Conservation (phyloP, 331 rosid genomes). For the Pyracantha coccinea region DNA sequence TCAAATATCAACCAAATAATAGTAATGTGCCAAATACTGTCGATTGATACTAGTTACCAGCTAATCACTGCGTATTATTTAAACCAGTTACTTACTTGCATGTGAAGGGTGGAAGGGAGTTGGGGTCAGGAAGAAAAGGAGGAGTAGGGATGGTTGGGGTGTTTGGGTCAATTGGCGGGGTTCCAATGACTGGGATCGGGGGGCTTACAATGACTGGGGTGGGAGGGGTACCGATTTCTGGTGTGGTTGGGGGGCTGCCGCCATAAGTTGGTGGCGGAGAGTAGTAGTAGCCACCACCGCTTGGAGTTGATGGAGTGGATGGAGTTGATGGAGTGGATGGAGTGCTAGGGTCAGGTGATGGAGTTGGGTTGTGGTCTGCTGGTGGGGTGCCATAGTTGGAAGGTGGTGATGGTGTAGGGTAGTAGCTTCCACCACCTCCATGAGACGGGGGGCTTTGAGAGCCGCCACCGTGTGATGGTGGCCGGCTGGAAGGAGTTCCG, state of each 20-base stretch:
- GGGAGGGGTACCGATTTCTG: conserved; percentile 37
- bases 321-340: conserved; percentile 49
- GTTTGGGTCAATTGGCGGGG: conserved; percentile 20
- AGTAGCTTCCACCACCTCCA: conserved; percentile 34
- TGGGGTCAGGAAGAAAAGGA: conserved; percentile 65
- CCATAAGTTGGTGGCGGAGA: conserved; percentile 43
- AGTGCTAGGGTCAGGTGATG: conserved; percentile 5
- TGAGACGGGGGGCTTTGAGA: conserved; percentile 36
- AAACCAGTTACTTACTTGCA: conserved; percentile 68
- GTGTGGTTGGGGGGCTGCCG: conserved; percentile 24
- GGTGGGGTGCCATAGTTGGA: conserved; percentile 3
- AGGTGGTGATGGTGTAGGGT: conserved; percentile 33
- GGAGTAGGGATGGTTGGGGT: conserved; percentile 39
- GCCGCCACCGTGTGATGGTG: conserved; percentile 36
- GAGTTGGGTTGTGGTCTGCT: not conserved
- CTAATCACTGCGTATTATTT: not conserved
- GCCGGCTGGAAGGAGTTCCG: conserved; percentile 29
- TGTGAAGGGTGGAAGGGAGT: conserved; percentile 59
- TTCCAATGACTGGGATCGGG: conserved; percentile 29
- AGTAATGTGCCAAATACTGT: not conserved
- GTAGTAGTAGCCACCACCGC: conserved; percentile 55
- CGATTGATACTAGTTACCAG: not conserved
- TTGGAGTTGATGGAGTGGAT: conserved; percentile 31
- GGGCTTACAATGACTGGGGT: conserved; percentile 22
- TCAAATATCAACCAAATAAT: too few species aligned